phyloP scores from a whole-genome alignment of 768 basidiomycete species.

The Termitomyces sp. region DNA sequence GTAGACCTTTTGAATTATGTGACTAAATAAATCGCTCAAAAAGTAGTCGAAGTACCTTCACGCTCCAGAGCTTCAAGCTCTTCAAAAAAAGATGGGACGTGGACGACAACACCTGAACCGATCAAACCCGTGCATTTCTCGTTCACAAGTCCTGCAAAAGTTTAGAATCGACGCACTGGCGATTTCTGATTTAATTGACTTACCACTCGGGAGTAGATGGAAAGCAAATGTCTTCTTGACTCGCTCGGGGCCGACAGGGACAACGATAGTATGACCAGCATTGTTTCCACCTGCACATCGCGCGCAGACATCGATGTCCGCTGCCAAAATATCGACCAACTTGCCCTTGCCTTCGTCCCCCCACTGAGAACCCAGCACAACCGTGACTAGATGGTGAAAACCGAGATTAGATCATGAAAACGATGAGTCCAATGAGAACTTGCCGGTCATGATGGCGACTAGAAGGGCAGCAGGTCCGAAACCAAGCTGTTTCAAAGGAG shows the following conservation, averaged over 20 bases:
- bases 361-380: constrained; percentile 88
- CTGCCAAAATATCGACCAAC: constrained; percentile 93
- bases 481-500: not conserved
- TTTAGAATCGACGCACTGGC: not conserved
- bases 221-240: constrained; percentile 88
- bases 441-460: constrained; percentile 6
- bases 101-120: constrained; percentile 94
- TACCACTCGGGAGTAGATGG: constrained; percentile 92
- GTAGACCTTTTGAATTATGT: constrained; percentile 56
- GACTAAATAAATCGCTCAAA: not conserved
- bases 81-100: constrained; percentile 90
- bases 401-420: not conserved
- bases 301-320: constrained; percentile 87
- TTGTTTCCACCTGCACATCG: constrained; percentile 98
- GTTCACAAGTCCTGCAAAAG: constrained; percentile 72
- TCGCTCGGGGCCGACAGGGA: constrained; percentile 60
- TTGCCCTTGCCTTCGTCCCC: constrained; percentile 95
- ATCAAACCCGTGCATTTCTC: constrained; percentile 81
- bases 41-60: constrained; percentile 53
- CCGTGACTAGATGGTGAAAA: constrained; percentile 37
- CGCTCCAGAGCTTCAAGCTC: constrained; percentile 84
- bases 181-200: constrained; percentile 1
- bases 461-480: not conserved
- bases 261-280: constrained; percentile 97
- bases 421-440: not conserved